phyloP scores from a whole-genome alignment of 1,139 yeast genomes.

The Suhomyces taliae region DNA sequence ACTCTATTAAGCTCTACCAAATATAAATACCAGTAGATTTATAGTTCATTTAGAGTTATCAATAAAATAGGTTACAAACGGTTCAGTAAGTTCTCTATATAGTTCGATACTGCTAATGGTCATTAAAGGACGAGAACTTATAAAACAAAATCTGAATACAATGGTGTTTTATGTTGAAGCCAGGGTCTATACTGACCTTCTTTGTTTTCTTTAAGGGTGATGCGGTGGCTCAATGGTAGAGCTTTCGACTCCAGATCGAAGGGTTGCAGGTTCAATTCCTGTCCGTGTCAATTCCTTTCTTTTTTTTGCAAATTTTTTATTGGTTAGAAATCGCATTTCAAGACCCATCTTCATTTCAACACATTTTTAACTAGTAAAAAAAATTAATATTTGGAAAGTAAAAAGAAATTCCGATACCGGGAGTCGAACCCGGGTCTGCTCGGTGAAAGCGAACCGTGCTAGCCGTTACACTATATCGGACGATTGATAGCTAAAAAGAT shows the following conservation, averaged over 20 bases:
- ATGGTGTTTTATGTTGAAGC: too few relatives aligned
- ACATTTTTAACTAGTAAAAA: background rate
- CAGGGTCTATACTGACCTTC: background rate
- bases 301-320: conserved; percentile 1
- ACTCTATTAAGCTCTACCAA: too few relatives aligned
- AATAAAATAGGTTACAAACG: too few relatives aligned
- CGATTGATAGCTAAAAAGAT: background rate
- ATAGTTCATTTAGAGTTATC: too few relatives aligned
- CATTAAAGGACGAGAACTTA: too few relatives aligned
- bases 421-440: conserved; percentile 83
- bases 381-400: background rate
- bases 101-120: too few relatives aligned
- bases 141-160: too few relatives aligned
- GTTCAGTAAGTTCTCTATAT: too few relatives aligned
- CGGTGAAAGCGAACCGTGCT: conserved; percentile 84
- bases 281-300: conserved; percentile 20
- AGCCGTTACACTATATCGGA: conserved; percentile 82
- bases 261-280: conserved; percentile 44
- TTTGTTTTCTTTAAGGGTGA: conserved; percentile 7
- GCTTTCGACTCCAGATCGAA: conserved; percentile 83
- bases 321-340: background rate
- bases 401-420: conserved; percentile 51
- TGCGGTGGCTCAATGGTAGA: conserved; percentile 93
- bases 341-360: background rate
- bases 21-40: too few relatives aligned